Base-by-base conservation (phyloP, 441 rosid species). In the Bruguiera hainesii region DNA sequence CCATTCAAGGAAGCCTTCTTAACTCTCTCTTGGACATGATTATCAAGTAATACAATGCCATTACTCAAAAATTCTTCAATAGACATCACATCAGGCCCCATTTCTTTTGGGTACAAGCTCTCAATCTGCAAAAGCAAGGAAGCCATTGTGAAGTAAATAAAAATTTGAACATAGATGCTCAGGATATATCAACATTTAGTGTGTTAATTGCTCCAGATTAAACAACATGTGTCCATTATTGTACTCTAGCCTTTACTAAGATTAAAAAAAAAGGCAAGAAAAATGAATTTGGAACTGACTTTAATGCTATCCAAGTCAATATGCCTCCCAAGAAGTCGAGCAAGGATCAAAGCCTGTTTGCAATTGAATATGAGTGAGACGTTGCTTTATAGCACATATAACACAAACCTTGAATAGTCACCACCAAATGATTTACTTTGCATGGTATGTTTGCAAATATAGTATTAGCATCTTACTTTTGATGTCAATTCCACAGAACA, bases 281-380 rank as follows among this genome's bases (percentile, higher is more conserved):
- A 70, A 61, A 21, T 51, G 11, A 28, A 26, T 59, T 51, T 25
- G n/a, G 25, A 69, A 64, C 82, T 53, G n/a, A 94, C 98, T 87
- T 87, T 81, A 68, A 94, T 83, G 84, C 77, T 76, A 62, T 86
- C 90, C 88, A 94, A 76, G 63, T 56, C 68, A 64, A 94, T 81
- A 66, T 82, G 79, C 69, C 80, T 85, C 64, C 97, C 94, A 67
- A 94, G 97, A 70, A 89, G 81, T 61, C 98, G 88, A 79, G 96
- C 94, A 73, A 94, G 94, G 73, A 91, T 94, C 80, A 91, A 83
- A 26, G 86, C 96, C 98, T 94, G 82, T 71, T 75, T 67, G 55
- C 69, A 67, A 61, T 66, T 61, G 42, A 74, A 59, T 3, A 26
- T 55, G 58, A 55, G 4, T 28, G 21, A 4, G 35, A n/a, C 28